These are phyloP conservation scores for Penicillium alfredii DNA, from an alignment of 495 filamentous ascomycete genomes.

Conservation along the genomic window DNA sequence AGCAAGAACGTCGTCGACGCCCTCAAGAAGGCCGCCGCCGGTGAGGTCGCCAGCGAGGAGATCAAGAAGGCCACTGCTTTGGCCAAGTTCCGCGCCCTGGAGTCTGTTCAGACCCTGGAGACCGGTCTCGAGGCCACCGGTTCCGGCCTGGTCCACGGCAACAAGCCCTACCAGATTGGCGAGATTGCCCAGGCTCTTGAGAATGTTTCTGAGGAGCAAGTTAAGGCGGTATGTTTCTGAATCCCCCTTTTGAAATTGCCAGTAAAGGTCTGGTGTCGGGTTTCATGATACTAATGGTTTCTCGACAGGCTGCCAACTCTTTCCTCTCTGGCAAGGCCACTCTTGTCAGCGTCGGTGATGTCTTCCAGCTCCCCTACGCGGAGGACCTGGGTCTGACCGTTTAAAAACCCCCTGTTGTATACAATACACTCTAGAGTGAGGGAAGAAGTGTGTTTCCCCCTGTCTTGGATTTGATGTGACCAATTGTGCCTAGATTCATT, in stretches of 20 bases:
- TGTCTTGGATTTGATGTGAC: constrained; percentile 29
- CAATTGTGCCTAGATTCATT: constrained; percentile 38
- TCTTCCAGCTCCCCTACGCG: constrained; percentile 82
- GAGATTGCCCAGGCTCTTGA: constrained; percentile 75
- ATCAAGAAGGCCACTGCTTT: constrained; percentile 85
- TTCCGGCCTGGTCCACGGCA: constrained; percentile 68
- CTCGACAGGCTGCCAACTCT: constrained; percentile 69
- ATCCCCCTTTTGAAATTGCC: constrained; percentile 7
- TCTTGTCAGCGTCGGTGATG: constrained; percentile 71
- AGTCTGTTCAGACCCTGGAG: constrained; percentile 66
- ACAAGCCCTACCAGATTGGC: constrained; percentile 80
- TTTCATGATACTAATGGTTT: constrained; percentile 7
- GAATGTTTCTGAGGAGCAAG: constrained; percentile 70
- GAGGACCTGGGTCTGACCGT: constrained; percentile 91
- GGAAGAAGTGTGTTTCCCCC: constrained; percentile 29
- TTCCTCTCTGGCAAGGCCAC: constrained; percentile 84
- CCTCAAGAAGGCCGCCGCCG: constrained; percentile 70
- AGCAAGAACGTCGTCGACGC: constrained; percentile 60
- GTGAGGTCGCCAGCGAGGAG: constrained; percentile 71
- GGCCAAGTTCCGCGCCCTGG: constrained; percentile 89
- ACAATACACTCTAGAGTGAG: constrained; percentile 42
- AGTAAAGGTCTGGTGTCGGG: neutral
- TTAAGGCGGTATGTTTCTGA: constrained; percentile 70
- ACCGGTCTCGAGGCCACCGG: constrained; percentile 67
- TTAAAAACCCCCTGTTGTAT: constrained; percentile 55